Evolutionary conservation across 768 basidiomycete species (phyloP).

Genomic region (Clathrus columnatus): DNA sequence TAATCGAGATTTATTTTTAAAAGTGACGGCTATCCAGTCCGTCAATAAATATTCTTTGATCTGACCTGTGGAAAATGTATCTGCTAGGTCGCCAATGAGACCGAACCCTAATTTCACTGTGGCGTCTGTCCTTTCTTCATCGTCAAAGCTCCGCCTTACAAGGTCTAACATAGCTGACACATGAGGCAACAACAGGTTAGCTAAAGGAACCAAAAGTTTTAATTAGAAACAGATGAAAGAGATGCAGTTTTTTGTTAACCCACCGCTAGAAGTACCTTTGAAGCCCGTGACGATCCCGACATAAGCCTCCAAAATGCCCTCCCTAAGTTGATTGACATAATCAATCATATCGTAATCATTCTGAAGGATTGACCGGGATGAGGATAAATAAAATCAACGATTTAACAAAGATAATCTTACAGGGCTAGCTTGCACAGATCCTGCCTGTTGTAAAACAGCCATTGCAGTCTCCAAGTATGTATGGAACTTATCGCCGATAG

Average conservation of each 20-base stretch:
- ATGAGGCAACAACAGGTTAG: constrained; percentile 54
- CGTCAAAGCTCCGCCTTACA: constrained; percentile 62
- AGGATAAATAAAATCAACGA: neutral
- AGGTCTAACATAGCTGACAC: constrained; percentile 71
- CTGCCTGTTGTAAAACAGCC: constrained; percentile 86
- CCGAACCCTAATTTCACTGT: constrained; percentile 72
- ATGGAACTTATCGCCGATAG: constrained; percentile 78
- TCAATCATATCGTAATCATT: constrained; percentile 87
- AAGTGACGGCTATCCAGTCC: constrained; percentile 69
- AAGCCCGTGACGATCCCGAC: constrained; percentile 89
- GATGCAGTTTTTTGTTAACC: constrained; percentile 17
- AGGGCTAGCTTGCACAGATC: constrained; percentile 77
- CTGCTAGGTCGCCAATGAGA: constrained; percentile 87
- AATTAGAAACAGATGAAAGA: neutral
- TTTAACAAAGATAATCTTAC: constrained; percentile 34
- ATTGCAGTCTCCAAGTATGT: constrained; percentile 88
- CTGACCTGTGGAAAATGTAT: constrained; percentile 73
- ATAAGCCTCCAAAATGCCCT: constrained; percentile 95
- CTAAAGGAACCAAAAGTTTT: constrained; percentile 25
- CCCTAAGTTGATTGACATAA: constrained; percentile 82
- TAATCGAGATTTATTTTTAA: constrained; percentile 68
- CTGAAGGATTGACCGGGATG: constrained; percentile 25
- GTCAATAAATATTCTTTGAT: constrained; percentile 71
- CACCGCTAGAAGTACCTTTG: constrained; percentile 77
- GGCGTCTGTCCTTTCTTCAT: constrained; percentile 78